Base-by-base conservation (phyloP, 2,329 filamentous ascomycete genomes). In the Orbilia brochopaga region DNA sequence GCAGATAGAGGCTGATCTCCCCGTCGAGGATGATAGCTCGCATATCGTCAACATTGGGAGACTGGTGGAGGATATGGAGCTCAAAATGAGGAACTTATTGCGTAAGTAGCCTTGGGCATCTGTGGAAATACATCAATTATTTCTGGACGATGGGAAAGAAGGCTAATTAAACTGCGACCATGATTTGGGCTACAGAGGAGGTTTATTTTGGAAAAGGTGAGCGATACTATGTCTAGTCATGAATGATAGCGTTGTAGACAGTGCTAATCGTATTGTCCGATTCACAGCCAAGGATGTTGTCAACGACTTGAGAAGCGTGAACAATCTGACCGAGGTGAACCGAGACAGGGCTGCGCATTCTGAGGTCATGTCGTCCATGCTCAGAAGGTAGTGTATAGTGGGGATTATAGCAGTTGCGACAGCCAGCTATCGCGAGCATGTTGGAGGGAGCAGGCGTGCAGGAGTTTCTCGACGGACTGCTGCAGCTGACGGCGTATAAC, bases 41-140 rank as follows among this genome's bases (percentile, higher is more conserved):
- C 94, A 99, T 83, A 94, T 99, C 77, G 90, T 90, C 77, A 99
- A 99, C 81, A 91, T 97, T 72, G 94, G 94, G 66, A 74, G 76
- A 50, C 84, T 99, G 78, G 92, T 99, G 58, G 94, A 99, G 83
- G 94, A 99, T 80, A 97, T 99, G 94, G 94, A 99, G 83, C 87
- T 97, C 79, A 96, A 97, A 85, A 97, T 99, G 94, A 87, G 94
- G 75, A 99, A 99, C 81, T 81, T 97, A 80, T 83, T 99, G 79
- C 93, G 83, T 84, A 80, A 74, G 81, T 79, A 19, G 7, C 51
- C 19, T n/a, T 21, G 2, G 37, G n/a, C 40, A n/a, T n/a, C n/a
- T 44, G 19, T 30, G 13, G 13, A n/a, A 13, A 15, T 10, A n/a
- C n/a, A n/a, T 61, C 48, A 30, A 51, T 74, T 75, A 73, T 77